These are phyloP conservation scores for Leccinum truebloodii DNA, from an alignment of 768 basidiomycete genomes.

Conservation along the genomic window DNA sequence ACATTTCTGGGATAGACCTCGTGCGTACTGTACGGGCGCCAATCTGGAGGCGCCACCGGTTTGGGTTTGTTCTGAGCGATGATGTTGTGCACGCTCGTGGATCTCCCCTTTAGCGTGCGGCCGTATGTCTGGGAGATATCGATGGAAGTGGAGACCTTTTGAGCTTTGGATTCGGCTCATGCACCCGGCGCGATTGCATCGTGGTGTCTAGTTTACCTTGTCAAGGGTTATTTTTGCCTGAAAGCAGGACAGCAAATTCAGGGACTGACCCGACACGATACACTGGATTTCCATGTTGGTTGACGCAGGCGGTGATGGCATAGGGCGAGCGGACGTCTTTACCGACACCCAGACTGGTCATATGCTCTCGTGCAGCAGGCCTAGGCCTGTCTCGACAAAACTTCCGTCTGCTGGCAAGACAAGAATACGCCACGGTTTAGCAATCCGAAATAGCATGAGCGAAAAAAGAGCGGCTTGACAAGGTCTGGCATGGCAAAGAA, in stretches of 20 bases:
- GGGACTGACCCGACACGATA: slow-evolving; percentile 72
- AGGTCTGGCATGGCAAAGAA: background rate
- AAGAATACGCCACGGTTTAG: background rate
- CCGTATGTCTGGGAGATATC: slow-evolving; percentile 38
- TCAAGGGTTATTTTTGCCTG: slow-evolving; percentile 3
- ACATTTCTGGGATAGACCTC: slow-evolving; percentile 68
- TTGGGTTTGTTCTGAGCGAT: slow-evolving; percentile 52
- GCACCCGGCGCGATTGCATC: slow-evolving; percentile 62
- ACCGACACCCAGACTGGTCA: slow-evolving; percentile 68
- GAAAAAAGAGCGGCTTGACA: background rate
- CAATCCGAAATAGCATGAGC: background rate
- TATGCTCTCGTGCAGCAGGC: slow-evolving; percentile 70
- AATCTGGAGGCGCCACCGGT: slow-evolving; percentile 28
- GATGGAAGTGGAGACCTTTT: slow-evolving; percentile 34
- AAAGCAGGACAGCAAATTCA: background rate
- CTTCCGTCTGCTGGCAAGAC: slow-evolving; percentile 60
- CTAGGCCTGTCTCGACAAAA: slow-evolving; percentile 67
- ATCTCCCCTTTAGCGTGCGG: slow-evolving; percentile 49
- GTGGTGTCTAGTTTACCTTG: slow-evolving; percentile 45
- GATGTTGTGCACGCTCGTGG: slow-evolving; percentile 67
- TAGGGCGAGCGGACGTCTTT: slow-evolving; percentile 72
- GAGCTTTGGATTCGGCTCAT: slow-evolving; percentile 45
- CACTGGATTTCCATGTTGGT: slow-evolving; percentile 70
- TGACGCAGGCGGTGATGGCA: slow-evolving; percentile 75
- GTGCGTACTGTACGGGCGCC: slow-evolving; percentile 46